phyloP scores from a whole-genome alignment of 176 grass and related monocot species.

The Aegilops longissima region DNA sequence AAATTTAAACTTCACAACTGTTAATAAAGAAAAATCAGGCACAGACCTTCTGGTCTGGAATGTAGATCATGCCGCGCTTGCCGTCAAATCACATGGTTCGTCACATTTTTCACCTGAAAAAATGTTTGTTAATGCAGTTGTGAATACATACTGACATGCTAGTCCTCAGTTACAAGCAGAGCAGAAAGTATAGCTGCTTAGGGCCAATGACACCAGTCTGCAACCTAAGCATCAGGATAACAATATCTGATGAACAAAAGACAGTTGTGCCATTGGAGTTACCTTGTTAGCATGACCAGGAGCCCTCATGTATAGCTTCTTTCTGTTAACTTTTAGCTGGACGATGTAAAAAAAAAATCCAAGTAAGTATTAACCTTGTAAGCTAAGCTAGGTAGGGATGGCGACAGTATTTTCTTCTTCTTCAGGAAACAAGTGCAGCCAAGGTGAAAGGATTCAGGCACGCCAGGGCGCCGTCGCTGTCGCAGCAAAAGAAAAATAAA shows the following conservation, averaged over 20 bases:
- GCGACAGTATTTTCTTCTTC: no score
- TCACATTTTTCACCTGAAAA: constrained; percentile 84
- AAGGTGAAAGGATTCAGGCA: no score
- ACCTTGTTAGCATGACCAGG: constrained; percentile 66
- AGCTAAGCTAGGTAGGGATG: no score
- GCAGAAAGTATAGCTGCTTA: neutral
- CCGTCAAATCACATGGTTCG: constrained; percentile 42
- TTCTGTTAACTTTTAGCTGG: constrained; percentile 66
- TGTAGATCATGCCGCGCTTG: constrained; percentile 58
- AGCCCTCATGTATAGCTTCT: constrained; percentile 60
- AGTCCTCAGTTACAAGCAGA: neutral
- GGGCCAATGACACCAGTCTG: neutral
- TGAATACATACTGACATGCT: neutral
- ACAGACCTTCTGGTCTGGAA: constrained; percentile 64
- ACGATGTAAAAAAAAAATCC: neutral
- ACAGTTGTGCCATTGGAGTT: neutral
- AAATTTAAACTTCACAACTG: neutral
- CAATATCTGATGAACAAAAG: neutral
- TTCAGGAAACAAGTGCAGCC: no score
- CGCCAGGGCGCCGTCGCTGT: no score
- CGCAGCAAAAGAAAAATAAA: no score
- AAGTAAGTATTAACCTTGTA: no score
- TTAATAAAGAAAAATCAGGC: neutral
- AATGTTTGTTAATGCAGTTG: constrained; percentile 1
- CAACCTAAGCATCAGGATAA: neutral